Evolutionary conservation across 306 rosid species (phyloP).

Genomic region (Sicyos edulis): DNA sequence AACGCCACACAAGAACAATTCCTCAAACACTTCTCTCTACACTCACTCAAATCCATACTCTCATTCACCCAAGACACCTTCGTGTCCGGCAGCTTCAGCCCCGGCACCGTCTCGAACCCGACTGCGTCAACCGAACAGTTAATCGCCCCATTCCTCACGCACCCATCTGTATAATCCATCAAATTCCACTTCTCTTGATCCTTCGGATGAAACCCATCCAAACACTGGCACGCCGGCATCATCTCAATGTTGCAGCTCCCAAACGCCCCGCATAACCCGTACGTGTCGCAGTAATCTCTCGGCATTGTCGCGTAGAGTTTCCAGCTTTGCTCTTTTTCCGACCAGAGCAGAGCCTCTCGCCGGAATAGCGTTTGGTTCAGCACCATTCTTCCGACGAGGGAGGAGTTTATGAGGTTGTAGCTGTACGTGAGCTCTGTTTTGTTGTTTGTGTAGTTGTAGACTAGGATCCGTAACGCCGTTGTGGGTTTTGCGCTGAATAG

Average conservation of each 20-base stretch:
- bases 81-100: constrained; percentile 23
- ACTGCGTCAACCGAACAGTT: constrained; percentile 27
- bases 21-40: constrained; percentile 37
- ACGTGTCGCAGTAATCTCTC: constrained; percentile 38
- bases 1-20: constrained; percentile 58
- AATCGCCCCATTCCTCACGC: constrained; percentile 25
- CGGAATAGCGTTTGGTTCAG: constrained; percentile 33
- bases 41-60: constrained; percentile 36
- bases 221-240: constrained; percentile 42
- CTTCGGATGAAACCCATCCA: constrained; percentile 41
- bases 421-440: constrained; percentile 37
- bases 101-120: constrained; percentile 32
- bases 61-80: constrained; percentile 17
- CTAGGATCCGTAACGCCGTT: constrained; percentile 27
- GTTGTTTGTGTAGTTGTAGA: constrained; percentile 27
- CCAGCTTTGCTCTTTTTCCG: constrained; percentile 37
- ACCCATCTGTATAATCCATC: constrained; percentile 49
- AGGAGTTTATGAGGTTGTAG: constrained; percentile 30
- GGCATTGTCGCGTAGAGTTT: constrained; percentile 27
- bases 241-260: constrained; percentile 32
- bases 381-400: constrained; percentile 35
- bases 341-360: constrained; percentile 32
- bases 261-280: constrained; percentile 42
- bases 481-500: constrained; percentile 34
- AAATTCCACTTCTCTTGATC: constrained; percentile 36